Evolutionary conservation across 2,329 filamentous ascomycete genomes (phyloP), one percentile per base, ranked within the genome.

Genomic region (Colletotrichum spinosum): DNA sequence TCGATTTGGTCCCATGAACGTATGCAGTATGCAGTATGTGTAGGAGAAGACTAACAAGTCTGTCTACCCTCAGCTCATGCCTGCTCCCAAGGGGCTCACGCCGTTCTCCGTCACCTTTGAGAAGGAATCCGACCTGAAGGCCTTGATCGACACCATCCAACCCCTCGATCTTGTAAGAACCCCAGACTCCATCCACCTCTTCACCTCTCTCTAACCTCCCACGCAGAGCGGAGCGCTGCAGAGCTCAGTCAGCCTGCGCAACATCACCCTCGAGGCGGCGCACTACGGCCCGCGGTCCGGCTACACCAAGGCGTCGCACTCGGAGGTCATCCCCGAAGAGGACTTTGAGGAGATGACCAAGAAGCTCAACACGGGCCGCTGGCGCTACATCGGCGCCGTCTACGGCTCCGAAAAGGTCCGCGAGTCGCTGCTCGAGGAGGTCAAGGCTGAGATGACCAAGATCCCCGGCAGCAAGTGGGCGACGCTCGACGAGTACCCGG

Each of bases 231-330:
- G 61, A 1, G 55, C 56, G 2, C 15, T 65, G 6, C 61, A 65
- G 12, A 65, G 50, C 45, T 55, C 61, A 3, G 61, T 65, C 10
- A 65, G 56, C 13, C n/a, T 65, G 33, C 55, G 61, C 7, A 65
- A 65, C 8, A 49, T 65, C 1, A 65, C 56, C 1, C 44, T 60
- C 2, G 61, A 65, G 13, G 61, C 61, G 5, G 61, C 61, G 3
- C 50, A 60, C 44, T 65, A 65, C 39, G 61, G 61, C 17, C 50
- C 61, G 3, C 56, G 61, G 6, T 65, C 61, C 10, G 60, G 61
- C 44, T 65, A 65, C 33, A 65, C 56, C 38, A 65, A 55, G 3
- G 74, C 57, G 2, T 66, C 58, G 6, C 55, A 60, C 5, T 17
- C 33, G 4, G 56, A 65, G 45, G 3, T 60, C 5, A 65, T 65